Evolutionary conservation across 495 filamentous ascomycete genomes (phyloP).

Genomic region (Penicillium maclennaniae): DNA sequence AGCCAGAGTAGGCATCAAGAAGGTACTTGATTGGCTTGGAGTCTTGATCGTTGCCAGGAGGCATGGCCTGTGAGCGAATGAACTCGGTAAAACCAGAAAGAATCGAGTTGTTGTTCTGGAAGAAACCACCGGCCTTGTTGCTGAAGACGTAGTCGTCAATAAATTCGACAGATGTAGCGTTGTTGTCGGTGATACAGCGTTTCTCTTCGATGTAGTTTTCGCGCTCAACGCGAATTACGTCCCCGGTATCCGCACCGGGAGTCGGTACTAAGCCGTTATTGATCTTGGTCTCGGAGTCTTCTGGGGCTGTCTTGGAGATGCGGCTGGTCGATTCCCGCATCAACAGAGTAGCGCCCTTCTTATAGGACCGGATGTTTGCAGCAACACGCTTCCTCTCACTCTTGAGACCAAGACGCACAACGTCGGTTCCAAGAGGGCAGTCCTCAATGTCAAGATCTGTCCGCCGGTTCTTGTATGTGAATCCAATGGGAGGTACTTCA

Average conservation of each 20-base stretch:
- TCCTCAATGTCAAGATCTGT: conserved; percentile 90
- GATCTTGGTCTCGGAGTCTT: conserved; percentile 11
- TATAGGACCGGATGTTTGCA: conserved; percentile 66
- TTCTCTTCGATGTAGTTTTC: conserved; percentile 67
- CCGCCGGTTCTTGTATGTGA: conserved; percentile 71
- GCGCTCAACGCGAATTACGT: conserved; percentile 32
- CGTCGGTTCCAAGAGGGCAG: conserved; percentile 89
- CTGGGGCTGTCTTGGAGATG: conserved; percentile 41
- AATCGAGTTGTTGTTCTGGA: conserved; percentile 99
- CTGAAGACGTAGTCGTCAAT: conserved; percentile 79
- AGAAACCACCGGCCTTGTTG: conserved; percentile 90
- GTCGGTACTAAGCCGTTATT: conserved; percentile 13
- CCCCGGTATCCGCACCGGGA: conserved; percentile 28
- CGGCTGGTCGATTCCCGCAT: conserved; percentile 82
- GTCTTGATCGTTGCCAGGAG: conserved; percentile 26
- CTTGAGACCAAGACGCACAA: conserved; percentile 70
- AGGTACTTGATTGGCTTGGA: conserved; percentile 67
- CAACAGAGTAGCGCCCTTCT: conserved; percentile 78
- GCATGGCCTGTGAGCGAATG: conserved; percentile 76
- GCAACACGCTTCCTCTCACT: conserved; percentile 67
- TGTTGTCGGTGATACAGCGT: conserved; percentile 79
- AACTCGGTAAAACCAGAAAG: conserved; percentile 85
- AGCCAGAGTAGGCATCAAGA: conserved; percentile 96
- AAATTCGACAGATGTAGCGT: conserved; percentile 77
- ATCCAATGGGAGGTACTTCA: conserved; percentile 78